These are phyloP conservation scores for Camelina laxa DNA, from an alignment of 345 rosid species.

Conservation along the genomic window DNA sequence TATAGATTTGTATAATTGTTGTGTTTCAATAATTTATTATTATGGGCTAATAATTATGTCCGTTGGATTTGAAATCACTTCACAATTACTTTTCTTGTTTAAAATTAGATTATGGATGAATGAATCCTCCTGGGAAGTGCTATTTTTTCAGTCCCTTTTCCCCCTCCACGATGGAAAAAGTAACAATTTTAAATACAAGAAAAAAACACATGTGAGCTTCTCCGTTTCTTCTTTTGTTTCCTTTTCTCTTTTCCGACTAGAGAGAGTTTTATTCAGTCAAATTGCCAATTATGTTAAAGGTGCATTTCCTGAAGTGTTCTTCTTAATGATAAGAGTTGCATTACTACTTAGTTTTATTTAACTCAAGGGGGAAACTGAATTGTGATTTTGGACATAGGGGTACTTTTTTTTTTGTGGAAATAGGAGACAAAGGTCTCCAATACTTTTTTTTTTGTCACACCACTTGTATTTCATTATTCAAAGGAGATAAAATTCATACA, in stretches of 20 bases:
- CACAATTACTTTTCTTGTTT: not conserved
- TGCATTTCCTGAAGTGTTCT: constrained; percentile 29
- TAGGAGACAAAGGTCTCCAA: no score
- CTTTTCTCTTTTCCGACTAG: constrained; percentile 4
- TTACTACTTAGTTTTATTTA: not conserved
- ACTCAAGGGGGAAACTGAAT: no score
- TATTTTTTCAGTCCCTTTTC: constrained; percentile 3
- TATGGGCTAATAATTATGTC: constrained; percentile 3
- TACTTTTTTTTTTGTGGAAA: no score
- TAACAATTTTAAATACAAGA: constrained; percentile 18
- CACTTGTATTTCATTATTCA: no score
- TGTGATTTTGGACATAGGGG: no score
- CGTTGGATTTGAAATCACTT: constrained; percentile 40
- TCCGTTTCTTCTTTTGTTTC: constrained; percentile 29
- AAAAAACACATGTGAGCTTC: constrained; percentile 38
- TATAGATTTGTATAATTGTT: constrained; percentile 2
- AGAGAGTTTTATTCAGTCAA: constrained; percentile 30
- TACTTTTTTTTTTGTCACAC: no score
- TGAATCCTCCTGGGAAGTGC: constrained; percentile 27
- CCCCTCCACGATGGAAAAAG: constrained; percentile 27
- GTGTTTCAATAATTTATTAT: constrained; percentile 22
- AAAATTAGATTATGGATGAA: not conserved
- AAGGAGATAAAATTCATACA: no score
- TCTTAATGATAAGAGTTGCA: constrained; percentile 41
- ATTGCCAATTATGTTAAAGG: constrained; percentile 40